Evolutionary conservation across 805 yeast genomes (phyloP), one percentile per base, ranked within the genome.

Genomic region (Cyberlindnera subsufficiens): DNA sequence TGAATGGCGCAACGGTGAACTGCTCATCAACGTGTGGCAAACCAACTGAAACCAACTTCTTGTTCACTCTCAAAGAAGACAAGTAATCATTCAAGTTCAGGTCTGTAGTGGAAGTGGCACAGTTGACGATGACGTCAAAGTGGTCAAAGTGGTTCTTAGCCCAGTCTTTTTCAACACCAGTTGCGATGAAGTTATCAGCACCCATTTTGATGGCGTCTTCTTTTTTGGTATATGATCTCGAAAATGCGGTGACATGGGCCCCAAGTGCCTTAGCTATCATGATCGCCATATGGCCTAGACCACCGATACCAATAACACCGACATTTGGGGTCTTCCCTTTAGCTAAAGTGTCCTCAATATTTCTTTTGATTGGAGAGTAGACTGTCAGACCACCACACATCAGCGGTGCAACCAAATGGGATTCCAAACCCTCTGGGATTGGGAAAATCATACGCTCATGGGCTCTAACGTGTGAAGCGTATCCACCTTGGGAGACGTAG

Each of bases 361-460:
- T 55, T 61, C 81, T 69, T 45, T 73, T 66, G 52, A 84, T 62
- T 42, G 91, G 91, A 7, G 86, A 74, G 65, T 67, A 83, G 13
- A 78, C 80, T 11, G 91, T 84, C 58, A 81, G 66, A 42, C 91
- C 91, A 43, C 87, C 91, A 68, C 91, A 84, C 66, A 82, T 64
- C 65, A 84, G 65, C 40, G 90, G 89, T 4, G 88, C 89, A 25
- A 78, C 86, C 22, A 69, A 65, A 30, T 69, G 75, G 36, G 76
- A 67, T 31, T 73, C 67, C 34, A 80, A 54, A 14, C 52, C 60
- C 13, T 75, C 75, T 36, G 91, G 90, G 45, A 83, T 74, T 37
- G 77, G 78, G 65, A 83, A 72, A 3, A 72, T 82, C 58, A 78
- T 78, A 45, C 72, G 69, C 59, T 80, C 84, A 60, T 78, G 74